Evolutionary conservation across 2,329 filamentous ascomycete species (phyloP).

Genomic region (Sclerotinia subarctica): DNA sequence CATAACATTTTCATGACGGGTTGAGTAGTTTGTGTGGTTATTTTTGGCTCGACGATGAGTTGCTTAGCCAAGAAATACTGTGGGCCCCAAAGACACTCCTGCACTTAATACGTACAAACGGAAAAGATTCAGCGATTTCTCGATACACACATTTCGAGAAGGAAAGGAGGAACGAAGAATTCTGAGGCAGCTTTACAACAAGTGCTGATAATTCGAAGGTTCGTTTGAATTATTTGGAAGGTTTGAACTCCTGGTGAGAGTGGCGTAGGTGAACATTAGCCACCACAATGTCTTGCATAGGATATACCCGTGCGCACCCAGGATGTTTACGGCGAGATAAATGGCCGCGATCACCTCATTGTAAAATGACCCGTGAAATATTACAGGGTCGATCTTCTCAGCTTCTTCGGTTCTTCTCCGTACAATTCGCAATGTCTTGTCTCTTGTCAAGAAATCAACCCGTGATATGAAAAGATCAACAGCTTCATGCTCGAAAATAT

Average conservation of each 20-base stretch:
- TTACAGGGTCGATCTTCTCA: not conserved
- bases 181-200: not conserved
- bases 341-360: slow-evolving; percentile 11
- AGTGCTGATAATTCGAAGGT: not conserved
- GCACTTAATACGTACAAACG: not conserved
- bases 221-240: not conserved
- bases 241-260: not conserved
- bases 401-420: slow-evolving; percentile 15
- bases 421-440: not conserved
- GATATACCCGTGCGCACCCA: slow-evolving; percentile 8
- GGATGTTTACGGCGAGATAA: slow-evolving; percentile 6
- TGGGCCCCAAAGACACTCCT: slow-evolving; percentile 3
- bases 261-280: not conserved
- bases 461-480: slow-evolving; percentile 2
- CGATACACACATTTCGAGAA: not conserved
- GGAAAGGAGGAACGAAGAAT: not conserved
- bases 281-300: slow-evolving; percentile 15
- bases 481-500: not conserved
- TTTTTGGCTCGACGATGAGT: slow-evolving; percentile 10
- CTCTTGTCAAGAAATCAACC: not conserved
- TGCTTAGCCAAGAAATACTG: not conserved
- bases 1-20: not conserved
- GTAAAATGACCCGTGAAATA: not conserved
- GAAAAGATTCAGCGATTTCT: not conserved
- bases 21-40: not conserved